These are phyloP conservation scores for Austroboletus niveus DNA, from an alignment of 1,284 basidiomycete species.

Conservation along the genomic window DNA sequence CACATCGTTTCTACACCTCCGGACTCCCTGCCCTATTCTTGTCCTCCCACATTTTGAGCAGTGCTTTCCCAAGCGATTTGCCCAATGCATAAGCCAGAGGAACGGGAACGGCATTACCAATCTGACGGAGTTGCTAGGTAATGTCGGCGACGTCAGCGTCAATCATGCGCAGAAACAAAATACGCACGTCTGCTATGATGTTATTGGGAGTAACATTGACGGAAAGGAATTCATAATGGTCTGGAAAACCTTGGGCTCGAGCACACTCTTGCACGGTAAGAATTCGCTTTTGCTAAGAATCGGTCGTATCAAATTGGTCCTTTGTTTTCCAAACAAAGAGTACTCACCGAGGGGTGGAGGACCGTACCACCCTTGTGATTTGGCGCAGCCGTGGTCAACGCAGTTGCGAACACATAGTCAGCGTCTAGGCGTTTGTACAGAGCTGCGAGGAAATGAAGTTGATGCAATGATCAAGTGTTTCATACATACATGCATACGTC, in stretches of 20 bases:
- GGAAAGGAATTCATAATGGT: slow-evolving; percentile 57
- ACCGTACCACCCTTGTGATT: slow-evolving; percentile 48
- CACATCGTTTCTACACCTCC: slow-evolving; percentile 29
- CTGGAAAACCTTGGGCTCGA: slow-evolving; percentile 71
- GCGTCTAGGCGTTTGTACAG: slow-evolving; percentile 54
- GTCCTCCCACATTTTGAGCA: slow-evolving; percentile 45
- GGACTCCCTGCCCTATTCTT: slow-evolving; percentile 45
- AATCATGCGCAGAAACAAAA: neutral
- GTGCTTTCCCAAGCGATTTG: slow-evolving; percentile 50
- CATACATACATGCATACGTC: slow-evolving; percentile 23
- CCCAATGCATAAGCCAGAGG: slow-evolving; percentile 63
- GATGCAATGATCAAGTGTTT: slow-evolving; percentile 1
- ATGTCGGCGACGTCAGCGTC: neutral
- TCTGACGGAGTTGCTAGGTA: slow-evolving; percentile 63
- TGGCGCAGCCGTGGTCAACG: slow-evolving; percentile 53
- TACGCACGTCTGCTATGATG: slow-evolving; percentile 50
- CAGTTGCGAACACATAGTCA: slow-evolving; percentile 53
- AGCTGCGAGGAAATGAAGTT: slow-evolving; percentile 33
- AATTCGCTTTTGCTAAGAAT: slow-evolving; percentile 59
- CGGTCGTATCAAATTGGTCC: neutral
- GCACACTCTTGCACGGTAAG: slow-evolving; percentile 64
- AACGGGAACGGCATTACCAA: slow-evolving; percentile 73
- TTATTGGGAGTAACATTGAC: slow-evolving; percentile 35
- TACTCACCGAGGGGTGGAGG: slow-evolving; percentile 58
- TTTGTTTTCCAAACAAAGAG: neutral